A percentile compares a stretch with the other conserved stretches of the same genome.
phyloP scores from a whole-genome alignment of 371 early-diverging fungal genomes.

The Apophysomyces sp. region DNA sequence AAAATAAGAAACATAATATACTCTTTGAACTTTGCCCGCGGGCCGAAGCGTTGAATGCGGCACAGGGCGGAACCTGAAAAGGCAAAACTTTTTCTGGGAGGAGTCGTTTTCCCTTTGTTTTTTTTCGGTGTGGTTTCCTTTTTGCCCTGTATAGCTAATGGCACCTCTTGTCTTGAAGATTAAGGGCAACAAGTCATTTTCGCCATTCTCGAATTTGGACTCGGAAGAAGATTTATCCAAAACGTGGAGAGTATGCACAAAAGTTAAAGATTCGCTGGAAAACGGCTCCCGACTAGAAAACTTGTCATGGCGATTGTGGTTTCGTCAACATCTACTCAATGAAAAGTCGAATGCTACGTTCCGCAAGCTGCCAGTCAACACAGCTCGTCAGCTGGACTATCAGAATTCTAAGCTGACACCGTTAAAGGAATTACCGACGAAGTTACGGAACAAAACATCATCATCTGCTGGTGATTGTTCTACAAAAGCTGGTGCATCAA shows the following conservation, averaged over 20 bases:
- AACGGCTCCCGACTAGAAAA: conserved; percentile 89
- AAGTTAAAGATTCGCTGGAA: conserved; percentile 86
- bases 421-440: conserved; percentile 11
- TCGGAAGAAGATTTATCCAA: conserved; percentile 73
- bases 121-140: conserved; percentile 2
- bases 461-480: conserved; percentile 4
- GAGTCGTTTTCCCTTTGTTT: conserved; percentile 5
- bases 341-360: conserved; percentile 37
- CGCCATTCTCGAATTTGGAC: conserved; percentile 68
- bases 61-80: not conserved
- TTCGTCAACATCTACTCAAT: conserved; percentile 55
- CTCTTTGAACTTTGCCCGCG: not conserved
- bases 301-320: conserved; percentile 88
- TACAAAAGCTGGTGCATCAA: not conserved
- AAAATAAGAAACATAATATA: not conserved
- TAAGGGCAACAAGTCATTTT: conserved; percentile 75
- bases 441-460: not conserved
- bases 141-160: conserved; percentile 38
- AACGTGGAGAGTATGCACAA: conserved; percentile 84
- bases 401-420: conserved; percentile 20
- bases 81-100: not conserved
- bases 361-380: conserved; percentile 32
- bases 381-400: conserved; percentile 39
- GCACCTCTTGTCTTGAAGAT: conserved; percentile 77
- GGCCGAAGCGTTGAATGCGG: not conserved